Base-by-base conservation (phyloP, 306 rosid species). In the Lithocarpus polystachyus region DNA sequence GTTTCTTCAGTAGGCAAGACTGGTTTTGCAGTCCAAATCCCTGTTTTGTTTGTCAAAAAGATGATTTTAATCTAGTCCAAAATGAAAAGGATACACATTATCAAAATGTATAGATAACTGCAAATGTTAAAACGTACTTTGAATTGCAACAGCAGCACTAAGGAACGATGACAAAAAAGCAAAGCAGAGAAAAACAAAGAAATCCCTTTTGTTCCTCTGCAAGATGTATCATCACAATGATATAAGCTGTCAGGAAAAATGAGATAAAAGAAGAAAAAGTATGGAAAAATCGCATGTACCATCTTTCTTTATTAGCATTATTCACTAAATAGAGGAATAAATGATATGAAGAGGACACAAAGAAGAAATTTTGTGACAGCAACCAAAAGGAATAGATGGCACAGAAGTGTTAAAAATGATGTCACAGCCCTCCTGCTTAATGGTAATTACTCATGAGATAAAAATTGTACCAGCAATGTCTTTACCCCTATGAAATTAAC, bases 151-250 rank as follows among this genome's bases (percentile, higher is more conserved):
- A 10, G 80, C 89, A 73, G 73, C 89, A 79, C 87, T 4, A 62
- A 88, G 10, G 57, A 80, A 35, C 26, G 99, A 86, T 24, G 98
- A 72, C 84, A 74, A 45, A 80, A 91, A 82, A 83, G 82, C 94
- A 84, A 92, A 1, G 86, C 97, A 92, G 82, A 95, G 51, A 17
- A 95, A 82, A 75, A 91, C 84, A 80, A 95, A 89, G 86, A 95
- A 95, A 77, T 95, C 96, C 86, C 97, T 82, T 72, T 92, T 95
- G 88, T 95, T 95, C 87, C 88, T 88, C 99, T 92, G 98, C 94
- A 89, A 89, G 77, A 87, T 53, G 72, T 62, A 89, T 77, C 68
- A 75, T 77, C 18, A 72, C 24, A 73, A 87, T n/a, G 75, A 73
- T 72, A 57, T 72, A 67, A 75, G 75, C 35, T 68, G 80, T 60